These are phyloP conservation scores for Cryphonectria parasitica DNA, from an alignment of 2,329 filamentous ascomycete genomes.

Conservation along the genomic window DNA sequence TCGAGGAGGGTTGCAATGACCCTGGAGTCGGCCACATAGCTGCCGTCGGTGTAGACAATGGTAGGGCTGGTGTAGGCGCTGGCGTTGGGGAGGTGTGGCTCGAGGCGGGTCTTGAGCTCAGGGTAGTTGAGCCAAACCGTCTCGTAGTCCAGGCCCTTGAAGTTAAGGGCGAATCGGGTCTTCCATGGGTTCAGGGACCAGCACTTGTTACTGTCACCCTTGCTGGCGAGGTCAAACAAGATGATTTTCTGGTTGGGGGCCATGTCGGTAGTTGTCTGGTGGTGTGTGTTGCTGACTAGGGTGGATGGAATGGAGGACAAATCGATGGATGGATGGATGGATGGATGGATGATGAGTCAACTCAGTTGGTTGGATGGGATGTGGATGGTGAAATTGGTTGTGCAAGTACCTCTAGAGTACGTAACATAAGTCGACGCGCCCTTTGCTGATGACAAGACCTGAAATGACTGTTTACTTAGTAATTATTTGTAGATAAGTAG, in stretches of 20 bases:
- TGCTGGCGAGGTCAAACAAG: conserved; percentile 67
- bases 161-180: conserved; percentile 68
- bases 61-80: conserved; percentile 59
- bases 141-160: conserved; percentile 67
- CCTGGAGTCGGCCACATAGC: conserved; percentile 66
- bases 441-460: not conserved
- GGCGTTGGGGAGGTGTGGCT: conserved; percentile 50
- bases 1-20: conserved; percentile 65
- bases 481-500: not conserved
- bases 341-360: too few relatives aligned
- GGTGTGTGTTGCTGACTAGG: not conserved
- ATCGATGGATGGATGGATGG: not conserved
- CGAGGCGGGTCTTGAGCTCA: conserved; percentile 60
- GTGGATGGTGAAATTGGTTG: too few relatives aligned
- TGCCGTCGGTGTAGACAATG: conserved; percentile 58
- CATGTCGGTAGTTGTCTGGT: conserved; percentile 32
- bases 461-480: not conserved
- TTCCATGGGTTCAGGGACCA: conserved; percentile 78
- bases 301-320: too few relatives aligned
- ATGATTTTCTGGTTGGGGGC: conserved; percentile 45
- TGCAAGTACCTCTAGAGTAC: not conserved
- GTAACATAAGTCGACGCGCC: too few relatives aligned
- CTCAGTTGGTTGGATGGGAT: too few relatives aligned
- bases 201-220: conserved; percentile 46
- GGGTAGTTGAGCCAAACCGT: conserved; percentile 73